Conservation (phyloP, 208 protist species). For the Wallacemonas collosoma region DNA sequence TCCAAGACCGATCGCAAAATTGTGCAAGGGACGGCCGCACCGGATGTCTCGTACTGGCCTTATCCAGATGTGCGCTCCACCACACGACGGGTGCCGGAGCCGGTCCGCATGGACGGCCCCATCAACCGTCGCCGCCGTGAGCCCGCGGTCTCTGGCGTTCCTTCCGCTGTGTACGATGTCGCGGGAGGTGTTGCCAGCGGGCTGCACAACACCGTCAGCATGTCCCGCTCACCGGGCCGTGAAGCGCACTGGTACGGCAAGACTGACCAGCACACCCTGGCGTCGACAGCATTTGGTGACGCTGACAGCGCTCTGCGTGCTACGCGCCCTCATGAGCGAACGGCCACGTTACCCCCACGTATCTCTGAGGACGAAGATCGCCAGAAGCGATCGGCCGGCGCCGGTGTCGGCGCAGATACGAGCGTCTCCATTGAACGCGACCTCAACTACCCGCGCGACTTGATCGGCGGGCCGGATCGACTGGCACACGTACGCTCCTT, state of each 20-base stretch:
- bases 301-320: slow-evolving; percentile 52
- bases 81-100: slow-evolving; percentile 38
- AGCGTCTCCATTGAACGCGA: slow-evolving; percentile 70
- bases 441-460: slow-evolving; percentile 44
- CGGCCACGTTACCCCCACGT: slow-evolving; percentile 38
- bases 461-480: slow-evolving; percentile 40
- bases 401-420: slow-evolving; percentile 23
- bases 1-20: slow-evolving; percentile 46
- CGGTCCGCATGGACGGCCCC: slow-evolving; percentile 43
- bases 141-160: slow-evolving; percentile 40
- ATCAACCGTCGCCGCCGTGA: slow-evolving; percentile 48
- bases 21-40: slow-evolving; percentile 40
- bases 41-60: slow-evolving; percentile 73
- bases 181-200: slow-evolving; percentile 50
- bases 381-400: slow-evolving; percentile 4
- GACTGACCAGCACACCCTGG: slow-evolving; percentile 9
- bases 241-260: slow-evolving; percentile 62
- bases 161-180: slow-evolving; percentile 66
- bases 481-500: slow-evolving; percentile 50
- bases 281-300: slow-evolving; percentile 34
- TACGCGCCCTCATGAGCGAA: slow-evolving; percentile 41
- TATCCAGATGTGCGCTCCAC: slow-evolving; percentile 79
- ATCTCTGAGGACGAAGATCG: slow-evolving; percentile 14
- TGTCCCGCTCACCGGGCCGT: slow-evolving; percentile 59
- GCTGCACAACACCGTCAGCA: slow-evolving; percentile 45